Conservation (phyloP, 192 early-diverging fungal species). For the Nowakowskiella sp. region DNA sequence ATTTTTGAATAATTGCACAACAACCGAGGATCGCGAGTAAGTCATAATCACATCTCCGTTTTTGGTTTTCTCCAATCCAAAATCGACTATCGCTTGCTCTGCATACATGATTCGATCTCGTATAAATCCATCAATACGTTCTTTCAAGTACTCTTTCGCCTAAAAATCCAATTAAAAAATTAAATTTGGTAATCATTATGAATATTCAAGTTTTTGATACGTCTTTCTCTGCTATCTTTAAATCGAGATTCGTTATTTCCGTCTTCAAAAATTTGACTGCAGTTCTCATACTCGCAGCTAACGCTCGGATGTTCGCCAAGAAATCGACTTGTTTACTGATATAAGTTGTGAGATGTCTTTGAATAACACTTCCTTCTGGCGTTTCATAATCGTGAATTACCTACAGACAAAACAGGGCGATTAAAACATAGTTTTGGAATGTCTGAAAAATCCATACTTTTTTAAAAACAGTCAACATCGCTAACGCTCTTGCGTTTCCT, state of each 20-base stretch:
- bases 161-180: slow-evolving; percentile 16
- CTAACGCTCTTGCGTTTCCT: slow-evolving; percentile 82
- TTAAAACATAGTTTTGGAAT: neutral
- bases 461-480: slow-evolving; percentile 79
- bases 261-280: slow-evolving; percentile 84
- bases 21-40: slow-evolving; percentile 81
- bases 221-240: slow-evolving; percentile 76
- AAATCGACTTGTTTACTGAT: slow-evolving; percentile 88
- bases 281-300: slow-evolving; percentile 91
- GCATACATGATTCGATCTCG: slow-evolving; percentile 82
- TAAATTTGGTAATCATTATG: slow-evolving; percentile 10
- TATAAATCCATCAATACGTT: slow-evolving; percentile 82
- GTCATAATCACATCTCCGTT: slow-evolving; percentile 88
- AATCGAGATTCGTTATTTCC: slow-evolving; percentile 68
- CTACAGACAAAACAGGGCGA: slow-evolving; percentile 25
- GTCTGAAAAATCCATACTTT: slow-evolving; percentile 40
- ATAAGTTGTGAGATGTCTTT: slow-evolving; percentile 70
- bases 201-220: slow-evolving; percentile 42
- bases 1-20: slow-evolving; percentile 65
- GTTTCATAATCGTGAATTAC: slow-evolving; percentile 87
- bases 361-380: slow-evolving; percentile 70
- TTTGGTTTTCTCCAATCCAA: slow-evolving; percentile 78
- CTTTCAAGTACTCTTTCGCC: slow-evolving; percentile 60
- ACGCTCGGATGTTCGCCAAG: slow-evolving; percentile 68
- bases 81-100: slow-evolving; percentile 65